Percentiles rank a stretch among this genome's conserved stretches.
phyloP scores from a whole-genome alignment of 805 yeast species.

The Candida patagonica region DNA sequence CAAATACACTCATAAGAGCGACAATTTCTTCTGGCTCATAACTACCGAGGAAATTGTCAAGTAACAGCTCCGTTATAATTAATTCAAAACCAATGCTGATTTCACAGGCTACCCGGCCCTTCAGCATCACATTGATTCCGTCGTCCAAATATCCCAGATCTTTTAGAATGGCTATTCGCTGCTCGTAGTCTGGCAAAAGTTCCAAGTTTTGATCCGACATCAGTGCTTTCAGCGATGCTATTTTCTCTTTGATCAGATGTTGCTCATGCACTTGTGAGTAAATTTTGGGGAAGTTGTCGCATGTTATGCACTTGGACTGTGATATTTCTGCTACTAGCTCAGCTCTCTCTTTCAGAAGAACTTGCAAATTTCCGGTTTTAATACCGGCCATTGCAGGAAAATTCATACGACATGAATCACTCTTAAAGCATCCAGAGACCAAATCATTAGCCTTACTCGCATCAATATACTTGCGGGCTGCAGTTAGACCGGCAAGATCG shows the following conservation, averaged over 20 bases:
- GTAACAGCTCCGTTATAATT: constrained; percentile 75
- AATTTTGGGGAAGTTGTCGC: constrained; percentile 36
- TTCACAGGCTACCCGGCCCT: constrained; percentile 93
- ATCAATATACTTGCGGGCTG: neutral
- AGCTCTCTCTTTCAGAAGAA: constrained; percentile 32
- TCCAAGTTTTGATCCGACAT: constrained; percentile 85
- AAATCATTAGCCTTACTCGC: neutral
- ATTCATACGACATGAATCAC: neutral
- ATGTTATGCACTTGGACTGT: constrained; percentile 24
- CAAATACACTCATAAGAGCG: constrained; percentile 86
- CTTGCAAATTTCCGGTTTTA: constrained; percentile 30
- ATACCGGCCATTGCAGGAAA: constrained; percentile 18
- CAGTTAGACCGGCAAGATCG: neutral
- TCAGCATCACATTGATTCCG: constrained; percentile 61
- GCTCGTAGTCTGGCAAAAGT: constrained; percentile 87
- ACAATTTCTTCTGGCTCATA: constrained; percentile 95
- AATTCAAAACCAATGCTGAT: constrained; percentile 73
- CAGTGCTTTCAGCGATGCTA: constrained; percentile 46
- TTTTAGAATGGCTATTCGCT: constrained; percentile 68
- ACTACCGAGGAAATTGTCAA: constrained; percentile 87
- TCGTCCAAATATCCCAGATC: constrained; percentile 75
- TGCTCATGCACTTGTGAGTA: constrained; percentile 39
- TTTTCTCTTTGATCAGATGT: constrained; percentile 38
- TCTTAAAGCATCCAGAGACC: neutral
- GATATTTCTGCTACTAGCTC: constrained; percentile 28